Percentiles rank a stretch among this genome's conserved stretches.
phyloP scores from a whole-genome alignment of 2,329 filamentous ascomycete genomes.

The Gyromitra esculenta region DNA sequence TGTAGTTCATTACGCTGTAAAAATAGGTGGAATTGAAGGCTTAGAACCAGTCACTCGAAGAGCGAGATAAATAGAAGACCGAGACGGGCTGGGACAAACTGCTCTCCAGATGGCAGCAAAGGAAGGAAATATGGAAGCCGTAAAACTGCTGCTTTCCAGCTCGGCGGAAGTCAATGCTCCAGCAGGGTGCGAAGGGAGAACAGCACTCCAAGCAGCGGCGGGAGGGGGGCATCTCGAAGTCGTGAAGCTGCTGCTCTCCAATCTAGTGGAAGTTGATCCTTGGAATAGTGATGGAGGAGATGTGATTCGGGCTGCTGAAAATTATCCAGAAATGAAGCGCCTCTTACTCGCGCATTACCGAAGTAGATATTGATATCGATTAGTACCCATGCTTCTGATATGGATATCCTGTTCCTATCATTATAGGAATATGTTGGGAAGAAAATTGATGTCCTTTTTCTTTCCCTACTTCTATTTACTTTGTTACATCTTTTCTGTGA shows the following conservation, averaged over 20 bases:
- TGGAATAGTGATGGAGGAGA: neutral
- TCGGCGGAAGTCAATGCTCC: neutral
- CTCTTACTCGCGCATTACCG: neutral
- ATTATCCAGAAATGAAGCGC: neutral
- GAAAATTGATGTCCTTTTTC: neutral
- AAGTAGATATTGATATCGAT: neutral
- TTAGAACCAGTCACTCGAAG: neutral
- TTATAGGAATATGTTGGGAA: neutral
- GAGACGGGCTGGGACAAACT: neutral
- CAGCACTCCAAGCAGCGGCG: conserved; percentile 5
- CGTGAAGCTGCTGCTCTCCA: neutral
- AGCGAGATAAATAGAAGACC: neutral
- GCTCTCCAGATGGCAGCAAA: neutral
- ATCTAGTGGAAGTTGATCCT: neutral
- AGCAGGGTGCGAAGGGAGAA: neutral
- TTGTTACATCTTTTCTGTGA: neutral
- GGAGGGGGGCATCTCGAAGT: neutral
- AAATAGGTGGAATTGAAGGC: neutral
- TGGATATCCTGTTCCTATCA: neutral
- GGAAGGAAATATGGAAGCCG: neutral
- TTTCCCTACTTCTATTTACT: neutral
- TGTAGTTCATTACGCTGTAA: neutral
- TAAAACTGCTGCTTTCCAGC: neutral
- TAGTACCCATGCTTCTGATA: neutral
- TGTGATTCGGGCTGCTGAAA: neutral